Conservation (phyloP, 345 rosid genomes). For the Isatis tinctoria region DNA sequence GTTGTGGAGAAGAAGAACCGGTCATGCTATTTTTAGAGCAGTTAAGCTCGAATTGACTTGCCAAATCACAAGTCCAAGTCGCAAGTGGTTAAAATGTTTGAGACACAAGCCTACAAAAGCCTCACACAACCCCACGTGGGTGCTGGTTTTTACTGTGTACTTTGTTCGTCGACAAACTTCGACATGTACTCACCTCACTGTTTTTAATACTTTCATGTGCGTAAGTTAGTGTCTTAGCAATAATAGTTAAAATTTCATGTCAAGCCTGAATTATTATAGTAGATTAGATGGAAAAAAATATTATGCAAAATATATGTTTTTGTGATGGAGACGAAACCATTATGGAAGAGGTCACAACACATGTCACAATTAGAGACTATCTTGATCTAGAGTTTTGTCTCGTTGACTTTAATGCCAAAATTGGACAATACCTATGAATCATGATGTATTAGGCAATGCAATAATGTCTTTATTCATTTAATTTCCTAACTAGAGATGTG, state of each 20-base stretch:
- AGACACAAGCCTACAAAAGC: neutral
- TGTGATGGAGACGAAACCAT: neutral
- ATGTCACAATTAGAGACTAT: slow-evolving; percentile 28
- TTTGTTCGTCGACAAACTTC: slow-evolving; percentile 23
- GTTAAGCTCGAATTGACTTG: neutral
- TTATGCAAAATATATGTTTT: neutral
- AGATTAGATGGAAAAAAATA: neutral
- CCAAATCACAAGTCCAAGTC: slow-evolving; percentile 2
- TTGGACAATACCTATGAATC: slow-evolving; percentile 17
- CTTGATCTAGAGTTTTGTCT: slow-evolving; percentile 22
- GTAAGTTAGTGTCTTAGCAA: neutral
- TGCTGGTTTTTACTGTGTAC: slow-evolving; percentile 12
- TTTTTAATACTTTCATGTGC: slow-evolving; percentile 18
- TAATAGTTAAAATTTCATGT: neutral
- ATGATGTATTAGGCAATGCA: slow-evolving; percentile 13
- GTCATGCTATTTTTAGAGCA: neutral
- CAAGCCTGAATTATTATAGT: neutral
- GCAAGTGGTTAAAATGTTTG: neutral
- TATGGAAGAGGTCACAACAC: slow-evolving; percentile 11
- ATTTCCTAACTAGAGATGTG: slow-evolving; percentile 12
- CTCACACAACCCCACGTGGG: slow-evolving; percentile 14
- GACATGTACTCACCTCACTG: slow-evolving; percentile 24
- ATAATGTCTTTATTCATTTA: slow-evolving; percentile 16
- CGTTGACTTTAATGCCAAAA: slow-evolving; percentile 30
- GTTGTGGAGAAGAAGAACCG: neutral